These are phyloP conservation scores for Neoconidiobolus thromboides DNA, from an alignment of 371 early-diverging fungal genomes.

Conservation along the genomic window DNA sequence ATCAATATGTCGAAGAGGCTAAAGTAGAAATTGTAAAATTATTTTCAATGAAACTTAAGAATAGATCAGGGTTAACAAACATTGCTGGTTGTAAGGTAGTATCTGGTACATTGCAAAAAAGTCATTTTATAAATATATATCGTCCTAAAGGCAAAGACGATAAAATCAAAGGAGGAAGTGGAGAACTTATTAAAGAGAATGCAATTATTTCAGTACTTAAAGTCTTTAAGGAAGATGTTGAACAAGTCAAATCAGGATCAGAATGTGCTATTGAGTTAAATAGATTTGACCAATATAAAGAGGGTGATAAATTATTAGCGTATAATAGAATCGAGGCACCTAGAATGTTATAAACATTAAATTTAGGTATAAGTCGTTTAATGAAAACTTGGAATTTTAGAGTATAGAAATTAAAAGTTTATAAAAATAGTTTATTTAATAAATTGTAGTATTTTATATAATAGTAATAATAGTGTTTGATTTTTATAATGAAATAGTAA, in stretches of 20 bases:
- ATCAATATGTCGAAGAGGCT: constrained; percentile 54
- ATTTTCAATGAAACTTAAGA: constrained; percentile 60
- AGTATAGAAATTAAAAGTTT: too few relatives aligned
- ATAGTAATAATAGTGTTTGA: too few relatives aligned
- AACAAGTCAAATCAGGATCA: constrained; percentile 67
- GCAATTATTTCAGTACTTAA: constrained; percentile 53
- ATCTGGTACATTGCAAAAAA: constrained; percentile 45
- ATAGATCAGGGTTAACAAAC: constrained; percentile 17
- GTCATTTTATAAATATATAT: constrained; percentile 40
- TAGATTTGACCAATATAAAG: constrained; percentile 46
- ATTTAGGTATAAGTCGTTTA: too few relatives aligned
- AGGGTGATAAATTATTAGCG: constrained; percentile 65
- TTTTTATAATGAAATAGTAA: too few relatives aligned
- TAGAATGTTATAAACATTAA: constrained; percentile 14
- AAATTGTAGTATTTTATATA: too few relatives aligned
- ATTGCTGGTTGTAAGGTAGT: constrained; percentile 78
- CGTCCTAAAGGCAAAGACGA: constrained; percentile 18
- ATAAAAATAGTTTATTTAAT: too few relatives aligned
- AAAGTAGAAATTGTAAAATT: constrained; percentile 72
- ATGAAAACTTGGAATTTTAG: too few relatives aligned
- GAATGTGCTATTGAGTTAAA: constrained; percentile 87
- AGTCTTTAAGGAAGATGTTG: constrained; percentile 74
- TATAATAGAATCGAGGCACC: constrained; percentile 30
- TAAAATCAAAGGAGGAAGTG: background rate
- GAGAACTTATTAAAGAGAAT: constrained; percentile 14